A percentile compares a stretch with the other conserved stretches of the same genome.
Conservation (phyloP, 352 stramenopile genomes). For the Albugo laibachii region DNA sequence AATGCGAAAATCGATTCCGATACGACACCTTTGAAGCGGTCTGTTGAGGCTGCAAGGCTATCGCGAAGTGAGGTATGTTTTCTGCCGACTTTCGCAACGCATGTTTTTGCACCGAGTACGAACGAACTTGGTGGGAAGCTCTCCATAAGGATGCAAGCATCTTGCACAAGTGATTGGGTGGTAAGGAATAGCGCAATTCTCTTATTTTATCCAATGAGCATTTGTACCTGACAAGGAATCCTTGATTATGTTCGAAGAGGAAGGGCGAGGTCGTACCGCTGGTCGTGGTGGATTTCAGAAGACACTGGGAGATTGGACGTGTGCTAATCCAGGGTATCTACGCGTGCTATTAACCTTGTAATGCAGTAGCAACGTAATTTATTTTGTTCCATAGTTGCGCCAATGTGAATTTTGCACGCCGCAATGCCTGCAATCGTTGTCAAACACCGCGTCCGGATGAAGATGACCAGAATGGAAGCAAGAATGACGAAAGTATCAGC, state of each 20-base stretch:
- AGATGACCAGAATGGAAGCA: constrained; percentile 7
- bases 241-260: constrained; percentile 15
- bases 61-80: too few species aligned
- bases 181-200: too few species aligned
- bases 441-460: constrained; percentile 37
- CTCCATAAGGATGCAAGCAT: too few species aligned
- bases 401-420: constrained; percentile 72
- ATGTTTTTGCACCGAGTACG: too few species aligned
- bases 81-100: too few species aligned
- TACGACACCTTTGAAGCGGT: too few species aligned
- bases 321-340: constrained; percentile 49
- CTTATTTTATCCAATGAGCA: too few species aligned
- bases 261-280: constrained; percentile 8
- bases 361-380: neutral
- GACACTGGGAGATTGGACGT: constrained; percentile 55
- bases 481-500: constrained; percentile 6
- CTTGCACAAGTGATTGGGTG: too few species aligned
- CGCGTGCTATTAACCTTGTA: neutral
- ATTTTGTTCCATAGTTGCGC: constrained; percentile 22
- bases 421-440: constrained; percentile 63
- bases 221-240: too few species aligned
- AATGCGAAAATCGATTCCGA: too few species aligned
- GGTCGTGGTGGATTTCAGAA: constrained; percentile 20
- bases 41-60: too few species aligned
- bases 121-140: too few species aligned